A percentile compares a stretch with the other conserved stretches of the same genome.
Conservation (phyloP, 768 basidiomycete species). For the Mycena chlorophos region DNA sequence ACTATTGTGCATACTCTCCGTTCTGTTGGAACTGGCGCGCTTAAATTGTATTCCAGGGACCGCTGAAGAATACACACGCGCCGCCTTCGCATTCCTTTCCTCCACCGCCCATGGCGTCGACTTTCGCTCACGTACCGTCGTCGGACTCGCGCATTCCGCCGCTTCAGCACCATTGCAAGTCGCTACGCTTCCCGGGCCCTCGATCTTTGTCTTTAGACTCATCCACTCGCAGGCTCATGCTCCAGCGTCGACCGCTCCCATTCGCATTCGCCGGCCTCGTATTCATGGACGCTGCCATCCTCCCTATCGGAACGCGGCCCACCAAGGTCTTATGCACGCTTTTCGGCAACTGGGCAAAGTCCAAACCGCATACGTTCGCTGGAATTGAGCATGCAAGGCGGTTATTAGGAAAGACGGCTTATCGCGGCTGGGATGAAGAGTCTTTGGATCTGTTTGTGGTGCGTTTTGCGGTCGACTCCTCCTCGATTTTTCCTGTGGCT, state of each 20-base stretch:
- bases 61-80: constrained; percentile 8
- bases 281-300: constrained; percentile 23
- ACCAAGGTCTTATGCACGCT: constrained; percentile 12
- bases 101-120: constrained; percentile 5
- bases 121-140: constrained; percentile 6
- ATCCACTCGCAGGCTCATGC: constrained; percentile 14
- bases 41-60: background rate
- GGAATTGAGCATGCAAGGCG: constrained; percentile 6
- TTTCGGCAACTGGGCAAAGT: constrained; percentile 21
- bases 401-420: constrained; percentile 16
- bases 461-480: no score
- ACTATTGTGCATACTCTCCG: background rate
- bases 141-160: constrained; percentile 22
- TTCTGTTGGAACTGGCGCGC: background rate
- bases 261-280: constrained; percentile 15
- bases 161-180: constrained; percentile 20
- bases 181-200: background rate
- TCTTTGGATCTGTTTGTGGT: constrained; percentile 18
- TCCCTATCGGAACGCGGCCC: constrained; percentile 12
- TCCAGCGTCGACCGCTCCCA: constrained; percentile 9
- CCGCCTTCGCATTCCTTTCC: constrained; percentile 9
- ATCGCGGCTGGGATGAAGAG: constrained; percentile 17
- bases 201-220: background rate
- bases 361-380: constrained; percentile 20
- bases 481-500: no score